phyloP scores from a whole-genome alignment of 1,284 basidiomycete genomes.

The Pseudozyma flocculosa region DNA sequence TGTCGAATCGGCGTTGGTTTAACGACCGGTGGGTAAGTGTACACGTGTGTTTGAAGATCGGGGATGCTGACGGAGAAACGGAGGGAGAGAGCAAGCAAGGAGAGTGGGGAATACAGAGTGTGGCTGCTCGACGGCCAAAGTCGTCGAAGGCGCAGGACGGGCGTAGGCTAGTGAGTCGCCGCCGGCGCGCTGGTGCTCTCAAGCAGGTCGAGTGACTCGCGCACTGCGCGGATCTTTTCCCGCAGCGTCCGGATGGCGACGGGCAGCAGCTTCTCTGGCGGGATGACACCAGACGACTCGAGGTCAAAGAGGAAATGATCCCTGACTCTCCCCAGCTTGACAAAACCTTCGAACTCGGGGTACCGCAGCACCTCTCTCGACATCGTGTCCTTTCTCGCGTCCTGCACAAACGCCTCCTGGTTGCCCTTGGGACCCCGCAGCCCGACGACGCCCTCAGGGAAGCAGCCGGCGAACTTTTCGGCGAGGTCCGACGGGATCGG shows the following conservation, averaged over 20 bases:
- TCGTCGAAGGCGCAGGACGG: no score
- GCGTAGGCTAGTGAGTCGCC: no score
- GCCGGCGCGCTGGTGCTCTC: constrained; percentile 5
- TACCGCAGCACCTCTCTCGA: constrained; percentile 89
- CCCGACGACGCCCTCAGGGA: constrained; percentile 83
- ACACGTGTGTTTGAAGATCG: no score
- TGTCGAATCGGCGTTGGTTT: no score
- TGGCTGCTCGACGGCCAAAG: no score
- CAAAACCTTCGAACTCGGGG: constrained; percentile 82
- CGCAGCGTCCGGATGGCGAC: constrained; percentile 82
- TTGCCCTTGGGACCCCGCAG: constrained; percentile 65
- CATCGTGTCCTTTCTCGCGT: constrained; percentile 82
- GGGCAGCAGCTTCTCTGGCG: constrained; percentile 78
- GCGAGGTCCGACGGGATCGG: constrained; percentile 67
- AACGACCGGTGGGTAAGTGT: no score
- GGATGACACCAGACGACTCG: constrained; percentile 85
- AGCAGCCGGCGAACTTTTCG: constrained; percentile 82
- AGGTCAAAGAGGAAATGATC: constrained; percentile 93
- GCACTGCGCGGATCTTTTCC: constrained; percentile 67
- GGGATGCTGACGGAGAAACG: no score
- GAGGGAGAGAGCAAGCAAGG: no score
- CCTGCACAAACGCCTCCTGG: constrained; percentile 67
- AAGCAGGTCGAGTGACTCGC: constrained; percentile 45
- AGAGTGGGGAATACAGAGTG: no score
- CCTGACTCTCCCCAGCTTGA: constrained; percentile 79